These are phyloP conservation scores for Candida ovalis DNA, from an alignment of 805 yeast species.

Conservation along the genomic window DNA sequence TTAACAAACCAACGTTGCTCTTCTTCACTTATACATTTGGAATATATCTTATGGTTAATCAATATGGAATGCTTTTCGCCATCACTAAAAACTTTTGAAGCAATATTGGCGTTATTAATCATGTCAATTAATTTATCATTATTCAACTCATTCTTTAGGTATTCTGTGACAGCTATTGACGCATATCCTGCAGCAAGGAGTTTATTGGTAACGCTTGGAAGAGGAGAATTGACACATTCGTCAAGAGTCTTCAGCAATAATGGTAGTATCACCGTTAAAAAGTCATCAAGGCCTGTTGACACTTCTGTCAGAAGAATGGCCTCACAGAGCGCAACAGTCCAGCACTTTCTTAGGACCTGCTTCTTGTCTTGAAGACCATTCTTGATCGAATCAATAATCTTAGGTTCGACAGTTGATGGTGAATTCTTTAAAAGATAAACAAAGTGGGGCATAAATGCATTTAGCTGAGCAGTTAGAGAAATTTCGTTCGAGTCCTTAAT, in stretches of 20 bases:
- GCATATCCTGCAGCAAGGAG: slow-evolving; percentile 55
- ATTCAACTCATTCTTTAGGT: slow-evolving; percentile 15
- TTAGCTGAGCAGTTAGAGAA: slow-evolving; percentile 47
- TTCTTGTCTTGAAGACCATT: slow-evolving; percentile 68
- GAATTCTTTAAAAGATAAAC: slow-evolving; percentile 27
- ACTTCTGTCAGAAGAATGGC: slow-evolving; percentile 17
- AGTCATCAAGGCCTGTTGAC: slow-evolving; percentile 13
- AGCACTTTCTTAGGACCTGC: slow-evolving; percentile 54
- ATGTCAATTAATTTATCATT: slow-evolving; percentile 7
- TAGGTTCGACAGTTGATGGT: slow-evolving; percentile 18
- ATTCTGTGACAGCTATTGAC: slow-evolving; percentile 25
- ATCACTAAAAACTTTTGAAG: slow-evolving; percentile 33
- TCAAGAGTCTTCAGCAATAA: slow-evolving; percentile 30
- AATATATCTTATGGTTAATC: slow-evolving; percentile 42
- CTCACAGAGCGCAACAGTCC: slow-evolving; percentile 56
- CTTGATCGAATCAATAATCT: slow-evolving; percentile 32
- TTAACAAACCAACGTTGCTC: slow-evolving; percentile 53
- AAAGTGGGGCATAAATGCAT: slow-evolving; percentile 46
- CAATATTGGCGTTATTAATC: slow-evolving; percentile 27
- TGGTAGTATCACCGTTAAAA: slow-evolving; percentile 21
- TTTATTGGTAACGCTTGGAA: slow-evolving; percentile 48
- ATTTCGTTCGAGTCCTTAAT: slow-evolving; percentile 74
- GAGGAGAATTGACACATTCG: slow-evolving; percentile 50
- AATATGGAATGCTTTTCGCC: slow-evolving; percentile 48
- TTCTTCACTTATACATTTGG: slow-evolving; percentile 41